Evolutionary conservation across 345 rosid genomes (phyloP).

Genomic region (Linum lewisii): DNA sequence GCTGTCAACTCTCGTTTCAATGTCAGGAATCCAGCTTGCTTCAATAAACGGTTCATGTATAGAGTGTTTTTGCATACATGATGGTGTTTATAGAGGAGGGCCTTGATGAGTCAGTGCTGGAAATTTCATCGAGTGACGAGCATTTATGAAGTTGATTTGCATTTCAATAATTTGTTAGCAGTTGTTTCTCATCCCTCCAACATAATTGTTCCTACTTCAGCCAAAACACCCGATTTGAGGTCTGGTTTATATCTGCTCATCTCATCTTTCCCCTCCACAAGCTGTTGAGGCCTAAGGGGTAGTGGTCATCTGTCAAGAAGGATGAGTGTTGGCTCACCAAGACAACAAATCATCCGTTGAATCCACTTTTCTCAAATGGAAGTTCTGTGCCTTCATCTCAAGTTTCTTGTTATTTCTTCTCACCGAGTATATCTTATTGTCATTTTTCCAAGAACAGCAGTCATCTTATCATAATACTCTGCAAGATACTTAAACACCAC

Average conservation of each 20-base stretch:
- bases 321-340: background rate
- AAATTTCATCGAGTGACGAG: no score
- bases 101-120: no score
- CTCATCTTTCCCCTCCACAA: slow-evolving; percentile 91
- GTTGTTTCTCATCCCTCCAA: no score
- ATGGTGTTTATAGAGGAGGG: no score
- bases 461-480: slow-evolving; percentile 7
- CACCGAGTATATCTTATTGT: background rate
- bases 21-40: no score
- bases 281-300: slow-evolving; percentile 51
- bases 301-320: background rate
- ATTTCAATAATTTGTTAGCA: no score
- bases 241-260: slow-evolving; percentile 74
- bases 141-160: no score
- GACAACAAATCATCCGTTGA: background rate
- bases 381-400: slow-evolving; percentile 39
- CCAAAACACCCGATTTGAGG: no score
- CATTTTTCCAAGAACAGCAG: background rate
- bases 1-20: no score
- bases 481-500: slow-evolving; percentile 73
- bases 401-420: slow-evolving; percentile 28
- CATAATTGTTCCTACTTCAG: background rate
- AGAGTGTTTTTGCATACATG: no score
- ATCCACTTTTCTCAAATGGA: slow-evolving; percentile 4
- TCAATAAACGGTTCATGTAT: no score